Evolutionary conservation across 306 rosid species (phyloP).

Genomic region (Trifolium repens): DNA sequence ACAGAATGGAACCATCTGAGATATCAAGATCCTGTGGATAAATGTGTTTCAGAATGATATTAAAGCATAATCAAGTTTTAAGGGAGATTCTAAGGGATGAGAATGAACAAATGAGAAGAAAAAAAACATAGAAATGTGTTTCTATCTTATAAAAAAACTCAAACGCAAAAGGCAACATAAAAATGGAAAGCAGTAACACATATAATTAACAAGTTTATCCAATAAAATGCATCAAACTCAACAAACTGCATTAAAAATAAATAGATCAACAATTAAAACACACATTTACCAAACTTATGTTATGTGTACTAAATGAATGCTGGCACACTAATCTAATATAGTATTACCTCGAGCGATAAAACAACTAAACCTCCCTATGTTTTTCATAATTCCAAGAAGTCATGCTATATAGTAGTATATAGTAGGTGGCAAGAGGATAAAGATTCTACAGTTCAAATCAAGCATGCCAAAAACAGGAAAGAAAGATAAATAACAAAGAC

Average conservation of each 20-base stretch:
- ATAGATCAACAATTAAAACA: constrained; percentile 22
- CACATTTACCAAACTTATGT: constrained; percentile 27
- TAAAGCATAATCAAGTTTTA: constrained; percentile 33
- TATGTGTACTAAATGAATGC: constrained; percentile 17
- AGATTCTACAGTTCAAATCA: constrained; percentile 26
- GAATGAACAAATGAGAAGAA: constrained; percentile 11
- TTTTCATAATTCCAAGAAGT: constrained; percentile 14
- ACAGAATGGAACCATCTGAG: constrained; percentile 72
- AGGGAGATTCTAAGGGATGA: constrained; percentile 23
- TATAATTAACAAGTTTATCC: not conserved
- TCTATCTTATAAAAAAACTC: constrained; percentile 6
- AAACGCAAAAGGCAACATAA: constrained; percentile 14
- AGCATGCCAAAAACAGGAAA: constrained; percentile 12
- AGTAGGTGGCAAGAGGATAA: constrained; percentile 4
- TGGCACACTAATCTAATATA: constrained; percentile 19
- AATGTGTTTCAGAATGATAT: constrained; percentile 40
- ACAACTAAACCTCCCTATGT: not conserved
- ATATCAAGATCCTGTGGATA: constrained; percentile 81
- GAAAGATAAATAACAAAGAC: constrained; percentile 18
- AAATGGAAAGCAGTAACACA: not conserved
- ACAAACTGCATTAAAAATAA: constrained; percentile 28
- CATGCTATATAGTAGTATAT: not conserved
- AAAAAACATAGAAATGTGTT: constrained; percentile 12
- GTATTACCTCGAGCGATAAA: constrained; percentile 2
- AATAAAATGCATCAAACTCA: constrained; percentile 31